Base-by-base conservation (phyloP, 192 early-diverging fungal genomes). In the Coemansia sp. region DNA sequence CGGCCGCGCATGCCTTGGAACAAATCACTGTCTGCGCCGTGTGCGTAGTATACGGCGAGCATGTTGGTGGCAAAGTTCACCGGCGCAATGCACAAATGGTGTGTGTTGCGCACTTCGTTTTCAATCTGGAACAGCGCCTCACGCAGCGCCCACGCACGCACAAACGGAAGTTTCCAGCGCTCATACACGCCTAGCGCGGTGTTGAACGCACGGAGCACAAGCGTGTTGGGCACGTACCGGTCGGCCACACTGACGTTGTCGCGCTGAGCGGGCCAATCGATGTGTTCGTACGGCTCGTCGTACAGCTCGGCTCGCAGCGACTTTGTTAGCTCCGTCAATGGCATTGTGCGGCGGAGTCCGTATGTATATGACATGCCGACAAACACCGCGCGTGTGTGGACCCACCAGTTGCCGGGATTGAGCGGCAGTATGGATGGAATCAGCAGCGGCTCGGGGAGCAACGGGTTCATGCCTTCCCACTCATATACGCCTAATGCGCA, bases 301-400 rank as follows among this genome's bases (percentile, higher is more conserved):
- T 95, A 99, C 18, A 99, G 74, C 81, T 99, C 97, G 61, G 91
- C 84, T 21, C 94, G 86, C 65, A 99, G 76, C 36, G 87, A 80
- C 34, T 82, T 61, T 21, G 90, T 92, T 58, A 99, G 87, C 3
- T 82, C 81, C 23, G 84, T 90, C 20, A 78, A 62, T 8, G 88
- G 82, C 44, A 85, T 74, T 23, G 79, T 74, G 28, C 86, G 80
- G 23, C 87, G 74, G 42, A 72, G 73, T 1, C 87, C 93, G 77
- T 97, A 98, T 25, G 96, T 75, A 61, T 94, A 96, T 65, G 90
- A 83, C 96, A 99, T 99, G 58, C 90, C 91, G n/a, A 99, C 82
- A 73, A 96, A 97, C 10, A 98, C 95, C 50, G 85, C 78, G 17
- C 97, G 87, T 9, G 91, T 91, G 71, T 99, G 97, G 47, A 90